Evolutionary conservation across 116 monocot species (phyloP), one percentile per base, ranked within the genome.

Genomic region (Zostera marina): DNA sequence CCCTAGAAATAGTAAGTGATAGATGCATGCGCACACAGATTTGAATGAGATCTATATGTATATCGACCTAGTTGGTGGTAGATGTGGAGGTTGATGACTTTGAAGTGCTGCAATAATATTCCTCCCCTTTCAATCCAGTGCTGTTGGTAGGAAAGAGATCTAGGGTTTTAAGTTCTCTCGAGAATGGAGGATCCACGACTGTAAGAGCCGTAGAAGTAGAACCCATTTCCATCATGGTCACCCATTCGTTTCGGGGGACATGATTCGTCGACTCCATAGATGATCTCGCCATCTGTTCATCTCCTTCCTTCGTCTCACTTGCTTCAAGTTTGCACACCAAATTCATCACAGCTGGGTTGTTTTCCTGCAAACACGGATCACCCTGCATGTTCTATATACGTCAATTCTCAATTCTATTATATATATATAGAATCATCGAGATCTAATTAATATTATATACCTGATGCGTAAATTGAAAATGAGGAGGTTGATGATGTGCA

Each of bases 61-160:
- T 32, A 32, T 32, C 32, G 32, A 32, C 32, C 21, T 19, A 52
- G 52, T 52, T 52, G 52, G 21, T 16, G 17, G 20, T 45, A 14
- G 44, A 52, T 15, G 52, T 47, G 48, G 13, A 49, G 7, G 62
- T 48, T 13, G 47, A 48, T 5, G 62, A 49, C 48, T 47, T 63
- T 20, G 62, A 63, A 26, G 24, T 51, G 52, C 17, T 7, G 47
- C 49, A 47, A n/a, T n/a, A n/a, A n/a, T n/a, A n/a, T 15, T 63
- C 25, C 26, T 63, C 62, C 24, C 48, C 8, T 20, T 26, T 12
- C 25, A 11, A 6, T 4, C 26, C 23, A 9, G 43, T 61, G 48
- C 49, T 64, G 8, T 53, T 39, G 9, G 64, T 64, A 41, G 64
- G 64, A 53, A 64, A 64, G 53, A 64, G 64, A 16, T 64, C 64